Evolutionary conservation across 2,329 filamentous ascomycete species (phyloP), one percentile per base, ranked within the genome.

Genomic region (Fusarium camptoceras): DNA sequence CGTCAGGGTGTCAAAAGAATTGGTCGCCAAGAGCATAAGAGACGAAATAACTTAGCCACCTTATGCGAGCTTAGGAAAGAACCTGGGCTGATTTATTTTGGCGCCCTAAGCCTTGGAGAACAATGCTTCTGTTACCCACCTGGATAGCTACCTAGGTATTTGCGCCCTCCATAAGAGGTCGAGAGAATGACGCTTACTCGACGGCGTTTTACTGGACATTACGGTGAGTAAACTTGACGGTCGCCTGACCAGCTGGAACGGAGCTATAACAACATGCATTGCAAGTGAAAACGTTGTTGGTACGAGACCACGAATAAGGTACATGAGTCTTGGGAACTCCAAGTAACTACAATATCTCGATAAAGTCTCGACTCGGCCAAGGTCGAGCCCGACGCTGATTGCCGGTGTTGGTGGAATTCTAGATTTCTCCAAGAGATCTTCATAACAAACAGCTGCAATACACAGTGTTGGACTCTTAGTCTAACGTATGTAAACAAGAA

Each of bases 121-220:
- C n/a, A n/a, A n/a, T n/a, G n/a, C n/a, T n/a, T n/a, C n/a, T n/a
- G n/a, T n/a, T n/a, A n/a, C n/a, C n/a, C n/a, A n/a, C n/a, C n/a
- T n/a, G n/a, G n/a, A n/a, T n/a, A n/a, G n/a, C n/a, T n/a, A 31
- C 30, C 30, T 31, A 20, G 34, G 31, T 53, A 53, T 60, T 56
- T 57, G 56, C 44, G 55, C 30, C 64, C 63, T 58, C 74, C 73
- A 74, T 74, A 73, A 66, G 60, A 68, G 61, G 64, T 63, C 64
- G 55, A 66, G 59, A 48, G 41, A 73, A 76, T 76, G 74, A 75
- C 74, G 74, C 74, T 76, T 76, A 76, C 74, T 76, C 73, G 70
- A 69, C 62, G 63, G 60, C 57, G 59, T 76, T 48, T 54, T 66
- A 76, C 74, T 76, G 74, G 73, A 55, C 44, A 42, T 44, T 57